These are phyloP conservation scores for Kalanchoe fedtschenkoi DNA, from an alignment of 164 flowering plant species.

Conservation along the genomic window DNA sequence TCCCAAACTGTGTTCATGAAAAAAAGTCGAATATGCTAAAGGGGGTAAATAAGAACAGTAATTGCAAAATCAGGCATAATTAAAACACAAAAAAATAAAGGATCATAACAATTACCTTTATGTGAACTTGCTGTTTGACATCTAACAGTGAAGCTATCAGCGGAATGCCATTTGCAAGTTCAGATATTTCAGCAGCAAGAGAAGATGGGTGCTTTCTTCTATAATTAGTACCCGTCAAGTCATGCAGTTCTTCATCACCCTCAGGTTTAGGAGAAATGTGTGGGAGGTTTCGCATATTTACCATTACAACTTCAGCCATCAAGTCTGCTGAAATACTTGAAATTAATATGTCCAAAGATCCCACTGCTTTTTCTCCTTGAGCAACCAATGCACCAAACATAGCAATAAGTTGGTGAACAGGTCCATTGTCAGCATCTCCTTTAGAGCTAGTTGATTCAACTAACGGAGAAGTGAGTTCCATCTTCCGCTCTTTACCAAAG, in stretches of 20 bases:
- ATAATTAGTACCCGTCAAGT: constrained; percentile 25
- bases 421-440: constrained; percentile 43
- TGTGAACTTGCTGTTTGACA: constrained; percentile 20
- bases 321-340: constrained; percentile 89
- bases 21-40: not conserved
- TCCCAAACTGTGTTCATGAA: not conserved
- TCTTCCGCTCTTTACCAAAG: constrained; percentile 20
- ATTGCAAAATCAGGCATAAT: not conserved
- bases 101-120: constrained; percentile 22
- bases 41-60: not conserved
- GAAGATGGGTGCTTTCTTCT: constrained; percentile 34
- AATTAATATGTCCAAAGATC: constrained; percentile 70
- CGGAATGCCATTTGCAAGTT: constrained; percentile 38
- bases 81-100: not conserved
- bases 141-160: constrained; percentile 29
- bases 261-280: constrained; percentile 31
- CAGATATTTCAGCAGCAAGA: constrained; percentile 33
- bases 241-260: constrained; percentile 38
- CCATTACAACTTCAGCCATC: constrained; percentile 89
- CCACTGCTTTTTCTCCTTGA: constrained; percentile 87
- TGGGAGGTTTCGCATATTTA: constrained; percentile 78
- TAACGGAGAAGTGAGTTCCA: constrained; percentile 12
- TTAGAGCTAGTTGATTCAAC: constrained; percentile 17
- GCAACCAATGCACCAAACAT: constrained; percentile 95
- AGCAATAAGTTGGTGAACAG: constrained; percentile 87